phyloP scores from a whole-genome alignment of 106 monocot genomes.

The Dioscorea dumetorum region DNA sequence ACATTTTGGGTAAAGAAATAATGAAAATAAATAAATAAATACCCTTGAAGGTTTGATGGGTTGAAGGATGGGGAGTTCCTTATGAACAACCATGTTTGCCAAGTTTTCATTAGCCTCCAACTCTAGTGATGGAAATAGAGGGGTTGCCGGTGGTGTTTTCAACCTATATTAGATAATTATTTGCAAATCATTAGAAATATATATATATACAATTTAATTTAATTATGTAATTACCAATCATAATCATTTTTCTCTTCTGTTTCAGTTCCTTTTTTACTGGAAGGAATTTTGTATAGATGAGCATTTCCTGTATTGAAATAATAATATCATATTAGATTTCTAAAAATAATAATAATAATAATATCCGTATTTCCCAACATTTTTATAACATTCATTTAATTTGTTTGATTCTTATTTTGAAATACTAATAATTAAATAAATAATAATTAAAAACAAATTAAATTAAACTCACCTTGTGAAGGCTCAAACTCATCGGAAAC shows the following conservation, averaged over 20 bases:
- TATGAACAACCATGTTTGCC: slow-evolving; percentile 22
- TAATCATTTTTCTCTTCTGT: slow-evolving; percentile 39
- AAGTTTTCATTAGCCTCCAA: slow-evolving; percentile 27
- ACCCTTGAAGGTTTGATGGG: slow-evolving; percentile 41
- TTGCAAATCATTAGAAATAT: background rate
- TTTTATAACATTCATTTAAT: too few relatives aligned
- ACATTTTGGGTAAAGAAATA: background rate
- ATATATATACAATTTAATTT: background rate
- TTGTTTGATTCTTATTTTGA: too few relatives aligned
- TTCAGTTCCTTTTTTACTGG: slow-evolving; percentile 16
- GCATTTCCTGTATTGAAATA: slow-evolving; percentile 1
- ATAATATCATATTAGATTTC: background rate
- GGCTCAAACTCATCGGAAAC: slow-evolving; percentile 27
- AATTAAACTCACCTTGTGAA: background rate
- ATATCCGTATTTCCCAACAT: too few relatives aligned
- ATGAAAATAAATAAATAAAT: background rate
- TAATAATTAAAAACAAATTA: background rate
- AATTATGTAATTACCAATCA: slow-evolving; percentile 27
- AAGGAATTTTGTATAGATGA: slow-evolving; percentile 31
- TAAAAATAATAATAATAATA: too few relatives aligned
- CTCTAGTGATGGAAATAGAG: slow-evolving; percentile 50
- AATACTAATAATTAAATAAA: background rate
- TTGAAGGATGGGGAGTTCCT: slow-evolving; percentile 31
- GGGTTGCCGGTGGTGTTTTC: slow-evolving; percentile 54
- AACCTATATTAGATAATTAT: slow-evolving; percentile 19